Percentiles rank a stretch among this genome's conserved stretches.
phyloP scores from a whole-genome alignment of 202 grass and related monocot genomes.

The Saccharum hybrid region DNA sequence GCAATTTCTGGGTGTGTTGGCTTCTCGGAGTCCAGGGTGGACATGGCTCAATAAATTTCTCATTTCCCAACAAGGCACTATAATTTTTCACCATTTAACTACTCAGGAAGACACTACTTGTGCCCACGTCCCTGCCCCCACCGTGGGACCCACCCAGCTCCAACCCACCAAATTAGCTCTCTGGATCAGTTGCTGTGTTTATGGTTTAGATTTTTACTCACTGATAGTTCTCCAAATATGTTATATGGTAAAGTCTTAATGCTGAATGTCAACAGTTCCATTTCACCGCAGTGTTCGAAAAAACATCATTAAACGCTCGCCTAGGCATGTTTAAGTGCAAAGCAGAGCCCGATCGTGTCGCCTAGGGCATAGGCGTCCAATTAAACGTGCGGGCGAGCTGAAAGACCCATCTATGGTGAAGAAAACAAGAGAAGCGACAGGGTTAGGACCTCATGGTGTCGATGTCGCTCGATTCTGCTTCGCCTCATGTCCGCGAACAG shows the following conservation, averaged over 20 bases:
- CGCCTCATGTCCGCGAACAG: no score
- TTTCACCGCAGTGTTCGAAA: not conserved
- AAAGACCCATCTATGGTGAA: no score
- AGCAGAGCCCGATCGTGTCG: no score
- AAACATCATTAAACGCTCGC: not conserved
- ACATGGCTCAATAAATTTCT: constrained; percentile 14
- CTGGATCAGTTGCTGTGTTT: not conserved
- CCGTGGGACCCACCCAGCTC: not conserved
- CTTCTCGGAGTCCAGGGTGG: not conserved
- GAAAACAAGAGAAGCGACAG: no score
- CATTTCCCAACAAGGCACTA: not conserved
- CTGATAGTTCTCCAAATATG: constrained; percentile 14
- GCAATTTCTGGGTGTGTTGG: not conserved
- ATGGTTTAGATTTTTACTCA: not conserved
- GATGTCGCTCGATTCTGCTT: not conserved
- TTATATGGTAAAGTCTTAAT: constrained; percentile 9
- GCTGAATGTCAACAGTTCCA: not conserved
- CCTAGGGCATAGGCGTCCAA: not conserved
- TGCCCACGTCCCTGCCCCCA: not conserved
- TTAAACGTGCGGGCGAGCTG: no score
- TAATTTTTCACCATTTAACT: not conserved
- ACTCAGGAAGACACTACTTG: not conserved
- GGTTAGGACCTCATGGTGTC: not conserved
- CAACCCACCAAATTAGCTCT: not conserved
- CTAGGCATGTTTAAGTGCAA: no score